These are phyloP conservation scores for Saxispiralis lemnorum DNA, from an alignment of 495 filamentous ascomycete genomes.

Conservation along the genomic window DNA sequence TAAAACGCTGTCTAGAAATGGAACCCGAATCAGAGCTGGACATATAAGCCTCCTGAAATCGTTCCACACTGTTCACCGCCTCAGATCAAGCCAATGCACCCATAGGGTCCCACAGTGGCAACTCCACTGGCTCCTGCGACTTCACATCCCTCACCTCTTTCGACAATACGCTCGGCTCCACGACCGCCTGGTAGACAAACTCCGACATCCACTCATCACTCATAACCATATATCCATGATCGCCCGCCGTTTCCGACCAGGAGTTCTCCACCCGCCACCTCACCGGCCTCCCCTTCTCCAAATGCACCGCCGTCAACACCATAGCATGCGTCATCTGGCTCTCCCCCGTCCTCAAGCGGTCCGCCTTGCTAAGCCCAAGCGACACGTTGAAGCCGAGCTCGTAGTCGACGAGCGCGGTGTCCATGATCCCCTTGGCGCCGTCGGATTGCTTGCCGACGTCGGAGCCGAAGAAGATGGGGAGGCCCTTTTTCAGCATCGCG, in stretches of 20 bases:
- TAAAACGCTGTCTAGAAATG: no score
- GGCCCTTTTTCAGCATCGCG: slow-evolving; percentile 52
- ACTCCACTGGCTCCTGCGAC: slow-evolving; percentile 45
- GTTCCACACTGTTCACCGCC: not conserved
- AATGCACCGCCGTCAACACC: slow-evolving; percentile 70
- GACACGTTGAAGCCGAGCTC: slow-evolving; percentile 59
- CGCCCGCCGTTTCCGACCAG: slow-evolving; percentile 51
- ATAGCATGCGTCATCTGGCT: slow-evolving; percentile 77
- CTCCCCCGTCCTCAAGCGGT: slow-evolving; percentile 52
- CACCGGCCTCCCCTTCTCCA: slow-evolving; percentile 44
- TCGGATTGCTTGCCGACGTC: slow-evolving; percentile 74
- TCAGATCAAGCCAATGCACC: slow-evolving; percentile 47
- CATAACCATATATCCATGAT: slow-evolving; percentile 76
- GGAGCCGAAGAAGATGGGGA: slow-evolving; percentile 74
- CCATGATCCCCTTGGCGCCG: slow-evolving; percentile 50
- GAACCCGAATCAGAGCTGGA: no score
- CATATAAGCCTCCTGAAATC: no score
- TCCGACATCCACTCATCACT: slow-evolving; percentile 73
- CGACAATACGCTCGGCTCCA: slow-evolving; percentile 50
- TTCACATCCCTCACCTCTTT: slow-evolving; percentile 51
- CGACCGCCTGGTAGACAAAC: slow-evolving; percentile 76
- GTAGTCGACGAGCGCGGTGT: slow-evolving; percentile 45
- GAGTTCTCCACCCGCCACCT: slow-evolving; percentile 76
- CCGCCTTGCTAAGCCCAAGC: slow-evolving; percentile 54
- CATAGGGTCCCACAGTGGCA: slow-evolving; percentile 82